Evolutionary conservation across 1,284 basidiomycete species (phyloP), one percentile per base, ranked within the genome.

Genomic region (Ustilago loliicola): DNA sequence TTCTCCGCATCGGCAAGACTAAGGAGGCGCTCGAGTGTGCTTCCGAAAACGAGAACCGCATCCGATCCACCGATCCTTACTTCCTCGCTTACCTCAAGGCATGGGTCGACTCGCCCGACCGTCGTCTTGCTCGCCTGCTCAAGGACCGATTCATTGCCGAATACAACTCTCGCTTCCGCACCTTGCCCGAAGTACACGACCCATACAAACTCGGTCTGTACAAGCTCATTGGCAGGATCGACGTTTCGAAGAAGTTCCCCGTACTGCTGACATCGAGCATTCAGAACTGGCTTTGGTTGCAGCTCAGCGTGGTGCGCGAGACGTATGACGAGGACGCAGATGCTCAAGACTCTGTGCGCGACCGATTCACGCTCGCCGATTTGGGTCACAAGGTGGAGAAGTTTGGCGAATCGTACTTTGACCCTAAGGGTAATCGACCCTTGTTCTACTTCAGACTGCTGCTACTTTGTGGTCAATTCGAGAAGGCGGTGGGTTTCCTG

Each of bases 251-350:
- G 62, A 90, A 94, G 69, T 93, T 91, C 79, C 92, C 96, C 1
- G 90, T 91, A 10, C 91, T 93, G 55, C 94, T 98, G 6, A 97
- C 95, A 0, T 90, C 91, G 19, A 96, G 94, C 8, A 96, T 94
- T 4, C 96, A 98, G 85, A 96, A 98, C 87, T 99, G 97, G 96
- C 89, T 98, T 40, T 99, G 96, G 96, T 91, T 97, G 88, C 96
- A 99, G 88, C 90, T 99, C 21, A 90, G 91, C 19, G 92, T 98
- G 34, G 87, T 89, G 15, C 83, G 88, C 51, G 90, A 90, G 78
- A 61, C 76, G 17, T 83, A 83, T 57, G 79, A 63, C 17, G 76
- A 70, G 38, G 75, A 77, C 29, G 69, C 58, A 17, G 77, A 80
- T 52, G 77, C 74, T 8, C 82, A 79, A 29, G 81, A 79, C 47